Evolutionary conservation across 202 grass and related monocot genomes (phyloP).

Genomic region (Hordeum pubiflorum): DNA sequence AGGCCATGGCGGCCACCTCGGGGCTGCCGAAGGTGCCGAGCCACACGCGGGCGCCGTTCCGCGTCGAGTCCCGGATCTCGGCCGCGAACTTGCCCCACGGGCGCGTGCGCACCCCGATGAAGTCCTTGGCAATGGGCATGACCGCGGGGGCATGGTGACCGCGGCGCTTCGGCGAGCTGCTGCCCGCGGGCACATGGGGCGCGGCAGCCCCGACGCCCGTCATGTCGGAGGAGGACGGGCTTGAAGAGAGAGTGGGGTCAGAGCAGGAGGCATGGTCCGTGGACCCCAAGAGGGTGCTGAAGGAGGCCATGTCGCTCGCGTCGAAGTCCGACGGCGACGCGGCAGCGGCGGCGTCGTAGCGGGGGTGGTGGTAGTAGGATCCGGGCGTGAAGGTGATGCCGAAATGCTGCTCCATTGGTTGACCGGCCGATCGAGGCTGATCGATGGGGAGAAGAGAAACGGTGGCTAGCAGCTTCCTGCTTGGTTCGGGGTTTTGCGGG

Average conservation of each 20-base stretch:
- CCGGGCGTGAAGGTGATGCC: neutral
- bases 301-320: constrained; percentile 22
- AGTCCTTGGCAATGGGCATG: neutral
- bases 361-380: constrained; percentile 8
- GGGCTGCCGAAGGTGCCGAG: constrained; percentile 48
- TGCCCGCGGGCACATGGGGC: neutral
- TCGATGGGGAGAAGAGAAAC: neutral
- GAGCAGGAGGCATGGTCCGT: neutral
- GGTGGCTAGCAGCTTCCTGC: neutral
- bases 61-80: neutral
- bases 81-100: constrained; percentile 45
- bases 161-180: neutral
- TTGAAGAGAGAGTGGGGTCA: neutral
- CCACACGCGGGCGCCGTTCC: constrained; percentile 42
- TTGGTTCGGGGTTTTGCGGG: neutral
- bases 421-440: neutral
- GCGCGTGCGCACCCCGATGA: constrained; percentile 41
- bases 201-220: neutral
- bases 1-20: constrained; percentile 46
- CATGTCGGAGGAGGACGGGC: neutral
- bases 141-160: neutral
- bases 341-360: neutral
- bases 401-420: neutral
- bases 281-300: constrained; percentile 6
- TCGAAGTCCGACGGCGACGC: neutral